These are phyloP conservation scores for Phytophthora nicotianae DNA, from an alignment of 352 stramenopile species.

Conservation along the genomic window DNA sequence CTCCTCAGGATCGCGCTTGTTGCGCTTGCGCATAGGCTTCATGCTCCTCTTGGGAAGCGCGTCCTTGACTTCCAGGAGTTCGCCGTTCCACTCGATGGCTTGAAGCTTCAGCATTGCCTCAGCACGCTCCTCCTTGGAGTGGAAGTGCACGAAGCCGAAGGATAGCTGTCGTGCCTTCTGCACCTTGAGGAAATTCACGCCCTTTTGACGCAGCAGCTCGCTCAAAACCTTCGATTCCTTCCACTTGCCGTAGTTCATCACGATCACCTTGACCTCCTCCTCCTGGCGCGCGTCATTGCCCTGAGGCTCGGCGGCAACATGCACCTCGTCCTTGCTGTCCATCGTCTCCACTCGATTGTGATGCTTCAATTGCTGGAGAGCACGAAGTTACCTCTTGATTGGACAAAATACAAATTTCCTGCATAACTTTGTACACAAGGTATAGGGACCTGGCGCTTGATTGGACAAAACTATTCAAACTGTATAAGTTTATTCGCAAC, in stretches of 20 bases:
- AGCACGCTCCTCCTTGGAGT: conserved; percentile 60
- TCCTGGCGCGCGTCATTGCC: conserved; percentile 29
- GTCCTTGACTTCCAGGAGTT: conserved; percentile 77
- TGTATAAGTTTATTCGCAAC: background rate
- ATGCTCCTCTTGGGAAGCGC: conserved; percentile 69
- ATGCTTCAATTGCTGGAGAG: conserved; percentile 7
- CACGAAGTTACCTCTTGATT: background rate
- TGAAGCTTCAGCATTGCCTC: conserved; percentile 53
- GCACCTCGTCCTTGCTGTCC: conserved; percentile 9
- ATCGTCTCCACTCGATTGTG: conserved; percentile 15
- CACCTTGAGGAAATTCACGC: conserved; percentile 70
- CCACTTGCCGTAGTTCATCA: conserved; percentile 91
- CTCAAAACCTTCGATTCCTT: conserved; percentile 75
- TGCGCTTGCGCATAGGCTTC: conserved; percentile 33
- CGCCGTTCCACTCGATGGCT: conserved; percentile 67
- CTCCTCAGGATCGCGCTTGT: conserved; percentile 13
- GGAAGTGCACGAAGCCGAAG: conserved; percentile 84
- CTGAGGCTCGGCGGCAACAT: background rate
- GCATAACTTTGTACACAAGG: too few relatives aligned
- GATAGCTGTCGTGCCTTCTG: conserved; percentile 80
- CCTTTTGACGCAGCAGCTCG: conserved; percentile 50
- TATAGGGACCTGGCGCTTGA: background rate
- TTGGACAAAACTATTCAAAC: background rate
- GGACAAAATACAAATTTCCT: background rate
- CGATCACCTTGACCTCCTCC: conserved; percentile 80